These are phyloP conservation scores for Hirsutella rhossiliensis DNA, from an alignment of 2,329 filamentous ascomycete genomes.

Conservation along the genomic window DNA sequence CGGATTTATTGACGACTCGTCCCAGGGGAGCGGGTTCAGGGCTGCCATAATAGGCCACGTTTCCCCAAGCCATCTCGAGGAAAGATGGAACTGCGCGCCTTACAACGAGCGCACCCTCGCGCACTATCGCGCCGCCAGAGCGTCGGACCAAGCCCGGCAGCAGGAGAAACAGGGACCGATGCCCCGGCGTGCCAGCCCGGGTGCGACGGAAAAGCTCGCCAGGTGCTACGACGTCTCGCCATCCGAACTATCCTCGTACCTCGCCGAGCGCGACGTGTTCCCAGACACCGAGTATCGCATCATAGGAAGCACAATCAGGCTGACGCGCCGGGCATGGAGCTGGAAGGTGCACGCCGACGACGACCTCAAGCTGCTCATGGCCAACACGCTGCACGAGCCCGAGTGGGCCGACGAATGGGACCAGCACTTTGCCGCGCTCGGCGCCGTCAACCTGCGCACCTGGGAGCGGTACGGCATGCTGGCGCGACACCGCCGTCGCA, in stretches of 20 bases:
- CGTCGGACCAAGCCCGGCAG: not conserved
- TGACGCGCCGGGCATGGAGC: conserved; percentile 7
- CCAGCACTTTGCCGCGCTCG: conserved; percentile 8
- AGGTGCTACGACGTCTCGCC: conserved; percentile 4
- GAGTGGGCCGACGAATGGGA: conserved; percentile 12
- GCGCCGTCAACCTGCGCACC: conserved; percentile 10
- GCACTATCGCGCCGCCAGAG: no score
- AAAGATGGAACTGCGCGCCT: no score
- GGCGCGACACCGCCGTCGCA: conserved; percentile 10
- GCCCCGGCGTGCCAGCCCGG: not conserved
- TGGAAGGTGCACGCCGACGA: conserved; percentile 7
- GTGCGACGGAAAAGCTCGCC: conserved; percentile 1
- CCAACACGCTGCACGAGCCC: conserved; percentile 8
- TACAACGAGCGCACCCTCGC: no score
- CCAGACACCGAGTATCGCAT: conserved; percentile 4
- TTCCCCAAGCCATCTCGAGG: no score
- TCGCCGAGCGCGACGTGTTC: conserved; percentile 3
- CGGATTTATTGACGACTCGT: not conserved
- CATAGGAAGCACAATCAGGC: conserved; percentile 6
- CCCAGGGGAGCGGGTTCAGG: not conserved
- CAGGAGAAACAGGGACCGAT: not conserved
- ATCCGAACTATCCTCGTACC: conserved; percentile 3
- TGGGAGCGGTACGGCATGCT: conserved; percentile 13
- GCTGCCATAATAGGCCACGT: no score
- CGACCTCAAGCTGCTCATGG: conserved; percentile 9